Conservation (phyloP, 2,329 filamentous ascomycete species). For the Myriosclerotinia duriaeana region DNA sequence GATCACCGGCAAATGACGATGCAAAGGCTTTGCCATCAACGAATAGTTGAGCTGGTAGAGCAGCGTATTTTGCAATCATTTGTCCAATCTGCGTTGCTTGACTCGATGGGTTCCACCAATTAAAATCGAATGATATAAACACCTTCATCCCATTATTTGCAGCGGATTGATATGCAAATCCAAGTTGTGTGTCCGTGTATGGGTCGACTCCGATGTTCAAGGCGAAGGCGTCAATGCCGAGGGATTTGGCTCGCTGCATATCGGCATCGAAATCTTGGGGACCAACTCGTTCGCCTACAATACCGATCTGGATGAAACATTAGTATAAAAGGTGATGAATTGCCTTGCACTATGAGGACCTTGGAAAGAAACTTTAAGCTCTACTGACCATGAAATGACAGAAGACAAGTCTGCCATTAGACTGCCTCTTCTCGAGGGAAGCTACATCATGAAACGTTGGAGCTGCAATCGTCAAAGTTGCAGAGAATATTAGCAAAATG, state of each 20-base stretch:
- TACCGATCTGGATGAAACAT: conserved; percentile 28
- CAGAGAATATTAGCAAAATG: conserved; percentile 2
- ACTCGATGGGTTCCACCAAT: conserved; percentile 28
- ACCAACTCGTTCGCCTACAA: conserved; percentile 29
- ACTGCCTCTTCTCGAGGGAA: conserved; percentile 15
- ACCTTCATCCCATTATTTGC: conserved; percentile 38
- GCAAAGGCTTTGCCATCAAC: conserved; percentile 42
- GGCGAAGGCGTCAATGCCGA: conserved; percentile 43
- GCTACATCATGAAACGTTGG: neutral
- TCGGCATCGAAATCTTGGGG: conserved; percentile 30
- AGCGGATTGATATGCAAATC: conserved; percentile 37
- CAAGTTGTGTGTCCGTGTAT: conserved; percentile 39
- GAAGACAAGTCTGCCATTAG: conserved; percentile 28
- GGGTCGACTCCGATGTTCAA: conserved; percentile 40
- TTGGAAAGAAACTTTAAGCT: neutral
- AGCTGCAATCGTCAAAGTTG: conserved; percentile 15
- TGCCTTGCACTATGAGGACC: no score
- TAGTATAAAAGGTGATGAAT: neutral
- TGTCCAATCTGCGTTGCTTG: conserved; percentile 32
- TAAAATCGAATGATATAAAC: conserved; percentile 42
- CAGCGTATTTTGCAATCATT: conserved; percentile 37
- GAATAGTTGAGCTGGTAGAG: conserved; percentile 41
- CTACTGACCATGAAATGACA: conserved; percentile 31
- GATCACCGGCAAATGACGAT: conserved; percentile 54
- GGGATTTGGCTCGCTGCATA: conserved; percentile 32